Conservation (phyloP, 768 basidiomycete genomes). For the Calocybe cyanea region DNA sequence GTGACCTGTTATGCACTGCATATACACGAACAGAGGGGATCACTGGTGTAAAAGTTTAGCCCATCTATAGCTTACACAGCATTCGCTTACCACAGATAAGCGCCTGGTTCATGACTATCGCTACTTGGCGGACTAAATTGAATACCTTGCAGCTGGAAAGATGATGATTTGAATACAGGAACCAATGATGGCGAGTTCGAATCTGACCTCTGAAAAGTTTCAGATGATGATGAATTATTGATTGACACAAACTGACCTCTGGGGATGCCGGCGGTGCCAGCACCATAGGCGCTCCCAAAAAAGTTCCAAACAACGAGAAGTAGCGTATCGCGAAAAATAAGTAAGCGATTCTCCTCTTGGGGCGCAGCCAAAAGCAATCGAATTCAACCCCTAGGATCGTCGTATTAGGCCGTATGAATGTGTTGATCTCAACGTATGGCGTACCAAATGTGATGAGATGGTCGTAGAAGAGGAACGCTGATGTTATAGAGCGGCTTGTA, state of each 20-base stretch:
- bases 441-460: constrained; percentile 31
- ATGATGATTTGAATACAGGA: neutral
- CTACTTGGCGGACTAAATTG: constrained; percentile 34
- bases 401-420: neutral
- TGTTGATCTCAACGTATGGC: neutral
- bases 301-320: constrained; percentile 36
- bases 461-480: too few species aligned
- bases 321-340: constrained; percentile 52
- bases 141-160: constrained; percentile 35
- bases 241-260: constrained; percentile 16
- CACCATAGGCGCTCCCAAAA: constrained; percentile 20
- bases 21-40: constrained; percentile 45
- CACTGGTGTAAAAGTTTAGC: constrained; percentile 20
- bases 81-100: constrained; percentile 39
- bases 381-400: constrained; percentile 33
- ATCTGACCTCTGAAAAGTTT: constrained; percentile 13
- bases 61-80: neutral
- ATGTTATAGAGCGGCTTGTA: too few species aligned
- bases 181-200: neutral
- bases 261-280: constrained; percentile 24
- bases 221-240: constrained; percentile 3
- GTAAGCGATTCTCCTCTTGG: constrained; percentile 32
- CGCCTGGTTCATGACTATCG: constrained; percentile 41
- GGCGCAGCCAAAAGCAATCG: constrained; percentile 40
- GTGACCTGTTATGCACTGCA: constrained; percentile 44